These are phyloP conservation scores for Macrolepiota fuliginosa DNA, from an alignment of 768 basidiomycete genomes.

Conservation along the genomic window DNA sequence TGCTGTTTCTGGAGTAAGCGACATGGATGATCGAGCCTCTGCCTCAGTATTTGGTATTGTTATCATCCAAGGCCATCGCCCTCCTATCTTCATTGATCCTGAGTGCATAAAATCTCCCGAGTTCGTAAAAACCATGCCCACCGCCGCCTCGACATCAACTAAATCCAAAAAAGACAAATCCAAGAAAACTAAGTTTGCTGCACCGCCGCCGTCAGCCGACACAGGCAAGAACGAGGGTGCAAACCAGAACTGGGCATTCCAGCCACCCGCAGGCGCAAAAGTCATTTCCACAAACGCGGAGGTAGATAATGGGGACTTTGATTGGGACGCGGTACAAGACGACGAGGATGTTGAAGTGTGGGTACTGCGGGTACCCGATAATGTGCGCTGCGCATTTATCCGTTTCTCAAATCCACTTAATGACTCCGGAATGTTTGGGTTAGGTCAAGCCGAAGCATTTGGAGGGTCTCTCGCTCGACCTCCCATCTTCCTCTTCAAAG, in stretches of 20 bases:
- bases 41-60: not conserved
- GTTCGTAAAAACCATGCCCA: not conserved
- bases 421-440: not conserved
- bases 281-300: constrained; percentile 42
- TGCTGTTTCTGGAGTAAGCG: no score
- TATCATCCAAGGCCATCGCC: not conserved
- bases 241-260: constrained; percentile 57
- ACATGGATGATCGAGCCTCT: constrained; percentile 23
- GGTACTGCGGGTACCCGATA: constrained; percentile 67
- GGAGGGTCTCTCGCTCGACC: constrained; percentile 46
- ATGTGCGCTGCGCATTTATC: constrained; percentile 39
- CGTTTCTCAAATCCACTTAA: not conserved
- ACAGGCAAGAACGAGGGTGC: constrained; percentile 50
- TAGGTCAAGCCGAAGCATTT: constrained; percentile 70
- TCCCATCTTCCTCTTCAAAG: constrained; percentile 25
- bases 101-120: not conserved
- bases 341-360: constrained; percentile 66
- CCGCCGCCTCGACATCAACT: constrained; percentile 2
- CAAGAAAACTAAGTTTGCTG: constrained; percentile 24
- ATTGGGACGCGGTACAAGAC: constrained; percentile 62
- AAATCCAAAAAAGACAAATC: constrained; percentile 20
- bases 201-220: constrained; percentile 17
- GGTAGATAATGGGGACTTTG: constrained; percentile 52
- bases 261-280: constrained; percentile 52
- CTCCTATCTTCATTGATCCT: not conserved